Evolutionary conservation across 129 eudicot species (phyloP).

Genomic region (Arctium lappa): DNA sequence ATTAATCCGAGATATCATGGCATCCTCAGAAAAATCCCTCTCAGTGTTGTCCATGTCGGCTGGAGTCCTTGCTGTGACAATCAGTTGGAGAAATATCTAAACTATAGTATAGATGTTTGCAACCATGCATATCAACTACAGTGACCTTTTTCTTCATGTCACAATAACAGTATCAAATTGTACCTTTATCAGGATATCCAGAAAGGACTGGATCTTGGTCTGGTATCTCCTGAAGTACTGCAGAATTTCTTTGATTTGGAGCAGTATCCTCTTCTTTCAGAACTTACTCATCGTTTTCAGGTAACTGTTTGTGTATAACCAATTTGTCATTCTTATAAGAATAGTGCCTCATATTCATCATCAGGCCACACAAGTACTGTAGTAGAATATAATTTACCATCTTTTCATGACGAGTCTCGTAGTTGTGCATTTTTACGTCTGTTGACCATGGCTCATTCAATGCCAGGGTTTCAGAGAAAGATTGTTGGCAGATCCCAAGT

Average conservation of each 20-base stretch:
- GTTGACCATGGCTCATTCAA: slow-evolving; percentile 10
- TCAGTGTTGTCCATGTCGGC: not conserved
- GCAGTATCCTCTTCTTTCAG: slow-evolving; percentile 80
- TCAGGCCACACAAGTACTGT: not conserved
- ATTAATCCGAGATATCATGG: not conserved
- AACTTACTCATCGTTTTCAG: slow-evolving; percentile 84
- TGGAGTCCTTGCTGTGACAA: not conserved
- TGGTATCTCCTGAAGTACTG: slow-evolving; percentile 91
- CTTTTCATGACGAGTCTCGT: not conserved
- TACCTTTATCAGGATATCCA: slow-evolving; percentile 70
- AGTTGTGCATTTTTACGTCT: not conserved
- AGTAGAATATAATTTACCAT: not conserved
- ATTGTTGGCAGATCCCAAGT: slow-evolving; percentile 91
- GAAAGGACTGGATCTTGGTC: slow-evolving; percentile 95
- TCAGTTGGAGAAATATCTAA: not conserved
- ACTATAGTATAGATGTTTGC: not conserved
- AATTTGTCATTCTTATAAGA: not conserved
- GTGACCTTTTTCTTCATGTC: not conserved
- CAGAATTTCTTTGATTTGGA: slow-evolving; percentile 91
- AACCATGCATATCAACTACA: not conserved
- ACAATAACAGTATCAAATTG: not conserved
- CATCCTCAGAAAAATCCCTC: not conserved
- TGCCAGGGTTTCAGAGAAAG: slow-evolving; percentile 96
- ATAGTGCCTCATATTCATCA: not conserved
- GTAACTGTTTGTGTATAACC: slow-evolving; percentile 29